Evolutionary conservation across 2,329 filamentous ascomycete genomes (phyloP).

Genomic region (Hypoxylon sp.): DNA sequence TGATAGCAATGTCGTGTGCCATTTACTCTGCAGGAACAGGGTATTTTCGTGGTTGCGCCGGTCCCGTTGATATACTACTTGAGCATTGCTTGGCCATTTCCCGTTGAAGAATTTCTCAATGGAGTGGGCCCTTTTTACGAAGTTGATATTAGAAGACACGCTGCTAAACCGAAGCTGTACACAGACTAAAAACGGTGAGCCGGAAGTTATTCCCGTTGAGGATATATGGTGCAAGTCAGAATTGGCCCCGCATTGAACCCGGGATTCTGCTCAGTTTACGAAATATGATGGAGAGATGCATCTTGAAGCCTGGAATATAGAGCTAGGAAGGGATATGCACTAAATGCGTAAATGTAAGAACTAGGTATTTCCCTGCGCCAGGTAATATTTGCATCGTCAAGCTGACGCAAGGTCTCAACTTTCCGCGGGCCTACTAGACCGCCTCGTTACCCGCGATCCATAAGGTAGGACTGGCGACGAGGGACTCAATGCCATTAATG

Average conservation of each 20-base stretch:
- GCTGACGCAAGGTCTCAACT: slow-evolving; percentile 11
- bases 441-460: not conserved
- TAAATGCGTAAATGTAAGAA: not conserved
- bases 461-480: not conserved
- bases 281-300: not conserved
- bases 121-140: not conserved
- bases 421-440: not conserved
- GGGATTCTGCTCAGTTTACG: not conserved
- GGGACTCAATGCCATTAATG: not conserved
- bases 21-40: not conserved
- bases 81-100: not conserved
- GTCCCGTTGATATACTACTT: not conserved
- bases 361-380: not conserved
- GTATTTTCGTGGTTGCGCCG: not conserved
- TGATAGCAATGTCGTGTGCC: not conserved
- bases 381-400: not conserved
- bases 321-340: not conserved
- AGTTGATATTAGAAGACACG: not conserved
- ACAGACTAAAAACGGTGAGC: not conserved
- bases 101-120: not conserved
- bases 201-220: not conserved
- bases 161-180: not conserved
- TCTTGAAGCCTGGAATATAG: not conserved
- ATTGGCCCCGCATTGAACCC: not conserved
- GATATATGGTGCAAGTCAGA: slow-evolving; percentile 7